Percentiles rank a stretch among this genome's conserved stretches.
phyloP scores from a whole-genome alignment of 306 rosid genomes.

The peach (Prunus persica) region Prunus_persica_NCBIv2 NC_034009.1:30253501-30254000 shows the following conservation, averaged over 20 bases:
- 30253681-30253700: conserved; percentile 19
- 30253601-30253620: background rate
- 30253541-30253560: background rate
- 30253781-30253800: conserved; percentile 67
- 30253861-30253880: background rate
- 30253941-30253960: conserved; percentile 14
- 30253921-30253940: conserved; percentile 56
- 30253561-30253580: background rate
- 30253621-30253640: background rate
- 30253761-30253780: conserved; percentile 50
- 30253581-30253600: background rate
- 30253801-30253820: background rate
- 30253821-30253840: background rate
- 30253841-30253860: background rate
- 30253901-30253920: conserved; percentile 61
- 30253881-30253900: conserved; percentile 32
- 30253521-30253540: conserved; percentile 44
- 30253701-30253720: conserved; percentile 98
- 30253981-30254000: conserved; percentile 72
- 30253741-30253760: conserved; percentile 80
- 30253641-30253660: conserved; percentile 9
- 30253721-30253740: conserved; percentile 93
- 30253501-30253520: background rate
- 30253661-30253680: conserved; percentile 13
- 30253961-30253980: conserved; percentile 50